A percentile compares a stretch with the other conserved stretches of the same genome.
Evolutionary conservation across 1,284 basidiomycete genomes (phyloP).

Genomic region (Mycosarcoma mackinlayi): DNA sequence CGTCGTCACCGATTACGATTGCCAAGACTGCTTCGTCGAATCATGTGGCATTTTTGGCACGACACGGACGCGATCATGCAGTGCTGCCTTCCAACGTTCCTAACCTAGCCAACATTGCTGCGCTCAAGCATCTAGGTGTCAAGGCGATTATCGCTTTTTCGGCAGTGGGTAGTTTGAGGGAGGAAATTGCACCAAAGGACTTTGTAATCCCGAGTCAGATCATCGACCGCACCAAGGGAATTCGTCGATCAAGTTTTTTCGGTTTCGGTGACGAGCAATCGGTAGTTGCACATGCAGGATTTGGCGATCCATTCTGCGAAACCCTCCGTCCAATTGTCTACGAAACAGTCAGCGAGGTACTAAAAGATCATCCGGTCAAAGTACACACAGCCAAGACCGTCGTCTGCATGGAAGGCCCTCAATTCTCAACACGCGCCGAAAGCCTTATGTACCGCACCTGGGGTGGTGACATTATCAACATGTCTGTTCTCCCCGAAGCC

Average conservation of each 20-base stretch:
- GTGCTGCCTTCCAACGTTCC: slow-evolving; percentile 71
- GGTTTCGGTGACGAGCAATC: slow-evolving; percentile 74
- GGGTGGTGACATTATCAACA: slow-evolving; percentile 76
- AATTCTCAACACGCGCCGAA: slow-evolving; percentile 92
- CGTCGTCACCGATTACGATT: slow-evolving; percentile 91
- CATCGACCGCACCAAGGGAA: slow-evolving; percentile 94
- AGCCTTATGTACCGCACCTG: slow-evolving; percentile 90
- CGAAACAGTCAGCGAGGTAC: slow-evolving; percentile 38
- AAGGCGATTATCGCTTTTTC: slow-evolving; percentile 91
- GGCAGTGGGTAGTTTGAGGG: slow-evolving; percentile 93
- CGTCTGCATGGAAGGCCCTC: slow-evolving; percentile 97
- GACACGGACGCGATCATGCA: slow-evolving; percentile 84
- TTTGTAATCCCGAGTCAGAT: slow-evolving; percentile 91
- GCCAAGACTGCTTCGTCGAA: slow-evolving; percentile 79
- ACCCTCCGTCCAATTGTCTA: slow-evolving; percentile 55
- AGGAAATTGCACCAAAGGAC: slow-evolving; percentile 82
- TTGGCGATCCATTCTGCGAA: slow-evolving; percentile 77
- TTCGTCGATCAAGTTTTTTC: slow-evolving; percentile 88
- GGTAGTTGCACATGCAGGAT: slow-evolving; percentile 90
- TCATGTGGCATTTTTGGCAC: slow-evolving; percentile 87
- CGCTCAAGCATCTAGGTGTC: slow-evolving; percentile 90
- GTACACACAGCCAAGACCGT: slow-evolving; percentile 82
- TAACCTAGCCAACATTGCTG: slow-evolving; percentile 90
- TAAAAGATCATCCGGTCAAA: slow-evolving; percentile 39
- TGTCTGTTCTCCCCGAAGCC: slow-evolving; percentile 94